These are phyloP conservation scores for Ceratobasidium sp. DNA, from an alignment of 1,284 basidiomycete species.

Conservation along the genomic window DNA sequence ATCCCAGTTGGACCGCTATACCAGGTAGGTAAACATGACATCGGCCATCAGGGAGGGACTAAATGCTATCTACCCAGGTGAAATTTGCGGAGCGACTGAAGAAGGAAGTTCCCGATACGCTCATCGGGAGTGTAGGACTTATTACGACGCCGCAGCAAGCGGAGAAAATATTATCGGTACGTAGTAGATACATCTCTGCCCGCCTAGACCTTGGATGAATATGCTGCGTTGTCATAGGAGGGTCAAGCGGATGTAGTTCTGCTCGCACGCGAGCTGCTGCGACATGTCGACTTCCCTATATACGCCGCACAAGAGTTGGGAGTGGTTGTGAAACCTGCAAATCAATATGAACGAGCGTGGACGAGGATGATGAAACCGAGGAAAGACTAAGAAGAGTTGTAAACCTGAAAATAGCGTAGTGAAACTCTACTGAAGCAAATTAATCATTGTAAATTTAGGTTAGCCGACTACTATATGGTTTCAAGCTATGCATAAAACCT, in stretches of 20 bases:
- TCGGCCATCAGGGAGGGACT: no score
- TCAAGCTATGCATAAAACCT: no score
- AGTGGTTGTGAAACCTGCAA: conserved; percentile 70
- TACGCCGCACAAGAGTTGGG: conserved; percentile 69
- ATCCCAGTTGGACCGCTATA: conserved; percentile 32
- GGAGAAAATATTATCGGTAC: conserved; percentile 73
- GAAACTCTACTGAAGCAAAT: no score
- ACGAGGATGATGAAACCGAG: conserved; percentile 61
- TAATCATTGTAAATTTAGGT: no score
- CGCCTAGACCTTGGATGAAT: conserved; percentile 59
- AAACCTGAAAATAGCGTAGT: no score
- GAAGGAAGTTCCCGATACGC: conserved; percentile 68
- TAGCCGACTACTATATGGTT: no score
- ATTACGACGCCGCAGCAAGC: conserved; percentile 76
- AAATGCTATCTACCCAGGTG: not conserved
- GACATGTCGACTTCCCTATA: conserved; percentile 65
- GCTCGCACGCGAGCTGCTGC: conserved; percentile 74
- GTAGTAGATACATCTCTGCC: conserved; percentile 19
- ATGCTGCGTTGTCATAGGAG: conserved; percentile 57
- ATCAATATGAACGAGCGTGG: conserved; percentile 76
- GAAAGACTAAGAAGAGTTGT: not conserved
- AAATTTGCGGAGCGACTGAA: conserved; percentile 76
- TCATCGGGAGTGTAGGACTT: conserved; percentile 77
- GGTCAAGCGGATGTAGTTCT: conserved; percentile 77
- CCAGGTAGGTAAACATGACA: conserved; percentile 17